Evolutionary conservation across 371 early-diverging fungal genomes (phyloP), one percentile per base, ranked within the genome.

Genomic region (Saksenaea vasiformis): DNA sequence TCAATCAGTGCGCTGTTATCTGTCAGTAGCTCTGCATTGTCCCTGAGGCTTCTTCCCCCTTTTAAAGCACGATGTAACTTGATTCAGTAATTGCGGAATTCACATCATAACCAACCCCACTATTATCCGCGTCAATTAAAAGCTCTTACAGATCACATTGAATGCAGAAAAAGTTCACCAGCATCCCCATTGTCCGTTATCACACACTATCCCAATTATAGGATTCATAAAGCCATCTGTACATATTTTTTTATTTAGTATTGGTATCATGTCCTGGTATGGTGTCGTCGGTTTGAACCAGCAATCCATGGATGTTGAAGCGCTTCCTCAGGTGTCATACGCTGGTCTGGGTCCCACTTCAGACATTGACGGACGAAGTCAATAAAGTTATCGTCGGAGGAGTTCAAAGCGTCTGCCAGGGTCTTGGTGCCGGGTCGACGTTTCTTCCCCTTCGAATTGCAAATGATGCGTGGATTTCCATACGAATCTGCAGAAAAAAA

Each of bases 381-480:
- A 3, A 95, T 56, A 64, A 96, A 93, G 19, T 73, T 68, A 56
- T 79, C 79, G 62, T 96, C 95, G 26, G 71, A 65, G 41, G 88
- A 84, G 39, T 85, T 85, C 65, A 96, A 76, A 22, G 85, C 88
- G 22, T 85, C 80, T 3, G 77, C 83, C 55, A 97, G 75, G 3
- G 91, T 82, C 72, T 90, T 91, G 22, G 90, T 80, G 1, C 85
- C 86, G 3, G 93, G 93, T n/a, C 86, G 79, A 26, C 95, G 87
- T 60, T 86, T 87, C 81, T 89, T 91, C 56, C 95, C 95, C 79
- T 95, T 92, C 2, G 92, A 87, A 76, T 94, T 93, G 10, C 91
- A 74, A 14, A 87, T 79, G 34, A 92, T 77, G 5, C 88, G 82
- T 31, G 93, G 92, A 57, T 74, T 58, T 39, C 88, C 85, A 62